phyloP scores from a whole-genome alignment of 768 basidiomycete genomes.

The Lentinula lateritia region DNA sequence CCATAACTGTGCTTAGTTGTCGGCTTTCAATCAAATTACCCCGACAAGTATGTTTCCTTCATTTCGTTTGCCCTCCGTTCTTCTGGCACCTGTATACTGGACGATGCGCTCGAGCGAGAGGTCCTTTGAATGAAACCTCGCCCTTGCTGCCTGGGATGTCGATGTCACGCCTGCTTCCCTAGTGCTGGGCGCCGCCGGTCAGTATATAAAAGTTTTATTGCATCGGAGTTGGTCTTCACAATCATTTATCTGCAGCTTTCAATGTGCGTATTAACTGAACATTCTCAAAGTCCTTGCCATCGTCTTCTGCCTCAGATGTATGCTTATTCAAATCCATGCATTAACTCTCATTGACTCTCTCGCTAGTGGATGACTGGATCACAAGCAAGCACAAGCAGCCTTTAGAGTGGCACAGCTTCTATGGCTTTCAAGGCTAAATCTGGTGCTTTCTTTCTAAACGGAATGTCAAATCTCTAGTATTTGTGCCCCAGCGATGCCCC shows the following conservation, averaged over 20 bases:
- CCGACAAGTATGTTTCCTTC: too few species aligned
- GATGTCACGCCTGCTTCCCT: slow-evolving; percentile 26
- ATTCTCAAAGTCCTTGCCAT: background rate
- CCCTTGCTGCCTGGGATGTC: slow-evolving; percentile 37
- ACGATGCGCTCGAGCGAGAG: background rate
- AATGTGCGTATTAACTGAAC: slow-evolving; percentile 25
- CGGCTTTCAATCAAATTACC: background rate
- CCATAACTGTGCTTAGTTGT: background rate
- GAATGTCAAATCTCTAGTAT: slow-evolving; percentile 29
- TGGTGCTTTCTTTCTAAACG: slow-evolving; percentile 20
- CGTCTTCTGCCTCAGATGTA: slow-evolving; percentile 27
- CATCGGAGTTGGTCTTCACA: background rate
- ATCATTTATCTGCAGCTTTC: slow-evolving; percentile 19
- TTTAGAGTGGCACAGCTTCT: slow-evolving; percentile 21
- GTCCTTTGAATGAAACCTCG: slow-evolving; percentile 27
- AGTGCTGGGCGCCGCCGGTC: slow-evolving; percentile 36
- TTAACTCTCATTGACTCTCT: slow-evolving; percentile 38
- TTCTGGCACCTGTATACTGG: background rate
- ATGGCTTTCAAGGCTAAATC: slow-evolving; percentile 29
- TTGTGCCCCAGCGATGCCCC: slow-evolving; percentile 24
- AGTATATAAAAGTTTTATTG: background rate
- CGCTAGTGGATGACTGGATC: slow-evolving; percentile 32
- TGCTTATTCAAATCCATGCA: slow-evolving; percentile 37
- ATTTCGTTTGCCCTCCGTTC: background rate
- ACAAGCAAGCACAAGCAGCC: slow-evolving; percentile 30